Percentiles rank a stretch among this genome's conserved stretches.
Conservation (phyloP, 2,329 filamentous ascomycete species). For the Bimuria novae-zelandiae region DNA sequence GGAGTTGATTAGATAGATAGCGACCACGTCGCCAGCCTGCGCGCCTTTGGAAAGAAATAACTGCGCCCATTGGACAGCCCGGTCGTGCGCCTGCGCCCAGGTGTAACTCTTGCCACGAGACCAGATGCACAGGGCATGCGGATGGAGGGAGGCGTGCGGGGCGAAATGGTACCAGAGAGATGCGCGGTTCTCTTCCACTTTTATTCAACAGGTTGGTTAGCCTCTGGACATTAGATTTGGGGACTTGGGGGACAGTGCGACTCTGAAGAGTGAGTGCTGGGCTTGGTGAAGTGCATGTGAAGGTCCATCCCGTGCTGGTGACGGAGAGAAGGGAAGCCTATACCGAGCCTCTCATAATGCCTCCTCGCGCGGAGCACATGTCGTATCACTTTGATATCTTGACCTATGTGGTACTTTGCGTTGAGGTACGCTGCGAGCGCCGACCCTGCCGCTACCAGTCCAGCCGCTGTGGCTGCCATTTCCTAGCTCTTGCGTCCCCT, state of each 20-base stretch:
- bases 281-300: too few relatives aligned
- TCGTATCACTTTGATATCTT: slow-evolving; percentile 59
- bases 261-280: too few relatives aligned
- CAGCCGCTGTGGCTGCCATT: too few relatives aligned
- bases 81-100: slow-evolving; percentile 36
- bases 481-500: too few relatives aligned
- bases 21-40: slow-evolving; percentile 65
- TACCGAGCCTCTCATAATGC: slow-evolving; percentile 36
- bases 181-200: slow-evolving; percentile 47
- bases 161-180: slow-evolving; percentile 38
- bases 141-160: slow-evolving; percentile 32
- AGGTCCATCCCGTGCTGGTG: too few relatives aligned
- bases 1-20: slow-evolving; percentile 68
- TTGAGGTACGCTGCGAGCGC: slow-evolving; percentile 65
- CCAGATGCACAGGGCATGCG: slow-evolving; percentile 65
- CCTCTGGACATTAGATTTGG: neutral
- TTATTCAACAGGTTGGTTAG: neutral
- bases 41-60: slow-evolving; percentile 56
- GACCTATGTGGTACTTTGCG: slow-evolving; percentile 67
- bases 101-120: slow-evolving; percentile 58
- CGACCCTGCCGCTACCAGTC: too few relatives aligned
- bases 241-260: too few relatives aligned
- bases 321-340: slow-evolving; percentile 6
- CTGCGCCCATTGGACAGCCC: slow-evolving; percentile 35
- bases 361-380: slow-evolving; percentile 47